Evolutionary conservation across 768 basidiomycete species (phyloP), one percentile per base, ranked within the genome.

Genomic region (Collybiopsis confluens): DNA sequence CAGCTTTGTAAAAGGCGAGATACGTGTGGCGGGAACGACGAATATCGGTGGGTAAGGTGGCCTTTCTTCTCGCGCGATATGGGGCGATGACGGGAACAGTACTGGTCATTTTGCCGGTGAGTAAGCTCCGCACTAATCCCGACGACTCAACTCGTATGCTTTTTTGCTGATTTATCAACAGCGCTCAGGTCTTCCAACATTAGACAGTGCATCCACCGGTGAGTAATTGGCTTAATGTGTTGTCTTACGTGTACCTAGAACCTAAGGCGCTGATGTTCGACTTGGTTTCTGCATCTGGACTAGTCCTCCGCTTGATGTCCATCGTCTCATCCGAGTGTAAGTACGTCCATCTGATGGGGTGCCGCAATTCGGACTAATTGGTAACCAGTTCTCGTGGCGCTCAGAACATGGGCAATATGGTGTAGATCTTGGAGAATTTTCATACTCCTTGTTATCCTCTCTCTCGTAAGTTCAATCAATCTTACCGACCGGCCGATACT

Each of bases 401-500:
- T 56, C 30, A 53, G 65, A 20, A 64, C 62, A 20, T 66, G 64
- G 62, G 64, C 62, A 4, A 56, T 65, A 43, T 66, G 65, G 64
- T 57, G 57, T 28, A 62, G 47, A 26, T 56, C 49, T 47, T 56
- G 54, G 2, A 2, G 8, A 4, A 58, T 66, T 8, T 20, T 61
- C 9, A 33, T 45, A 35, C 33, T 49, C 18, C 40, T 61, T 40
- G 20, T 41, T 21, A 26, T 51, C 21, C 40, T 54, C 36, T 41
- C 53, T 11, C 27, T 61, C 7, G 60, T 61, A 23, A 13, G 58
- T 59, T n/a, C n/a, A n/a, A n/a, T n/a, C n/a, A n/a, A n/a, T n/a
- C n/a, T n/a, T n/a, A n/a, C n/a, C n/a, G n/a, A n/a, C n/a, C n/a
- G n/a, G n/a, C n/a, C n/a, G n/a, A n/a, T n/a, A n/a, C n/a, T n/a